A percentile compares a stretch with the other conserved stretches of the same genome.
Evolutionary conservation across 2,329 filamentous ascomycete genomes (phyloP).

Genomic region (Chaetomiaceae sp.): DNA sequence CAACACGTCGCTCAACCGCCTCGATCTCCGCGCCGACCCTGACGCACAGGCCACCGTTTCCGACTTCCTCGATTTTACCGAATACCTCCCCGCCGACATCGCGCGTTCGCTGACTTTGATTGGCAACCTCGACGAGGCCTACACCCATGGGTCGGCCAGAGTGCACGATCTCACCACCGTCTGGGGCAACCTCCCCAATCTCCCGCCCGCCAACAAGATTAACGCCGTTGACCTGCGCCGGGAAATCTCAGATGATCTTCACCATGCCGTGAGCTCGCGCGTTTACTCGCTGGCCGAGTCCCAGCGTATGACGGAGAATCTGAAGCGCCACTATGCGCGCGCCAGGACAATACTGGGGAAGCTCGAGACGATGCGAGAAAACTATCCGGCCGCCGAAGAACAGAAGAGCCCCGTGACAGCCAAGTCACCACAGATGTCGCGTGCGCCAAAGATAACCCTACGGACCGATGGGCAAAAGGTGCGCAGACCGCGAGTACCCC

Average conservation of each 20-base stretch:
- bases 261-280: conserved; percentile 51
- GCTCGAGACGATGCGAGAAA: conserved; percentile 55
- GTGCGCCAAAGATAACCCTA: conserved; percentile 45
- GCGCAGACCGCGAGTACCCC: conserved; percentile 46
- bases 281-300: conserved; percentile 59
- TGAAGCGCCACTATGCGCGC: conserved; percentile 58
- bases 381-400: conserved; percentile 51
- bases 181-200: conserved; percentile 53
- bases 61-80: conserved; percentile 66
- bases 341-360: conserved; percentile 56
- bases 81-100: conserved; percentile 65
- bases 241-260: conserved; percentile 56
- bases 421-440: conserved; percentile 51
- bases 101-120: conserved; percentile 62
- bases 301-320: conserved; percentile 58
- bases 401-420: conserved; percentile 47
- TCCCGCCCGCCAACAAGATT: conserved; percentile 45
- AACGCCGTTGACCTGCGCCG: conserved; percentile 50
- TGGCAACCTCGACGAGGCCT: conserved; percentile 57
- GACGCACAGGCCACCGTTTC: conserved; percentile 66
- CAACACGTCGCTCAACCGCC: conserved; percentile 39
- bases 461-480: conserved; percentile 45
- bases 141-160: conserved; percentile 50
- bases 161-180: conserved; percentile 53
- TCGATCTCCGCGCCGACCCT: conserved; percentile 55